Conservation (phyloP, 176 grass and related monocot genomes). For the Musa acuminata region DNA sequence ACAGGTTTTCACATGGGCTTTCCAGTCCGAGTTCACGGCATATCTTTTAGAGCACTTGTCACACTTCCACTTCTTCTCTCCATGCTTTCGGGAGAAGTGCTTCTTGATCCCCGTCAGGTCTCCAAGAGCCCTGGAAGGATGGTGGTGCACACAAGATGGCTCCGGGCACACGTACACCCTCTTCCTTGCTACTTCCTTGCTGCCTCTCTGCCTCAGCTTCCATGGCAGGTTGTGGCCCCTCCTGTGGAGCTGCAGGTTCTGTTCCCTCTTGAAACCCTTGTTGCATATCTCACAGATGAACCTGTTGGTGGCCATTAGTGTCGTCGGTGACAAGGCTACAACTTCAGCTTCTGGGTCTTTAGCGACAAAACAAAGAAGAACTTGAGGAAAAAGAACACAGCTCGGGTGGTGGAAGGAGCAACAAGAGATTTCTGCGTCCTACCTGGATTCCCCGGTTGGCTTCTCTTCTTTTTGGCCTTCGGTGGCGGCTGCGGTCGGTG, state of each 20-base stretch:
- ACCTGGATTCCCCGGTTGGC: slow-evolving; percentile 88
- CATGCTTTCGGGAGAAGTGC: slow-evolving; percentile 89
- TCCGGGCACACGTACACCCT: slow-evolving; percentile 93
- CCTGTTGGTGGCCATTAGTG: slow-evolving; percentile 82
- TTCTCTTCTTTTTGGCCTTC: slow-evolving; percentile 77
- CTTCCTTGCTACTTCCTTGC: slow-evolving; percentile 32
- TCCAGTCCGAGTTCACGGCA: slow-evolving; percentile 98
- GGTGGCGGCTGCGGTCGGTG: slow-evolving; percentile 6
- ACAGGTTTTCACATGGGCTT: slow-evolving; percentile 87
- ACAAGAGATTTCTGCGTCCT: background rate
- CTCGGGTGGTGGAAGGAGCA: background rate
- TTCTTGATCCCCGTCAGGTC: slow-evolving; percentile 96
- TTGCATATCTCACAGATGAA: slow-evolving; percentile 95
- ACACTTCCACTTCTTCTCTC: slow-evolving; percentile 93
- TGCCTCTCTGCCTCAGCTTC: slow-evolving; percentile 76
- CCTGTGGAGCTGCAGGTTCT: slow-evolving; percentile 96
- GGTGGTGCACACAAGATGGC: slow-evolving; percentile 74
- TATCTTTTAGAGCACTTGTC: slow-evolving; percentile 85
- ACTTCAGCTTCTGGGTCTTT: slow-evolving; percentile 86
- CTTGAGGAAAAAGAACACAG: background rate
- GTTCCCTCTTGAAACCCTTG: slow-evolving; percentile 92
- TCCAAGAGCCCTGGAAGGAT: slow-evolving; percentile 66
- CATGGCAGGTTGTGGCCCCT: slow-evolving; percentile 95
- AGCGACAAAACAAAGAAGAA: background rate
- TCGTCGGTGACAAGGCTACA: slow-evolving; percentile 78